Conservation (phyloP, 2,329 filamentous ascomycete genomes). For the Nannizziopsis arthrosporioides region DNA sequence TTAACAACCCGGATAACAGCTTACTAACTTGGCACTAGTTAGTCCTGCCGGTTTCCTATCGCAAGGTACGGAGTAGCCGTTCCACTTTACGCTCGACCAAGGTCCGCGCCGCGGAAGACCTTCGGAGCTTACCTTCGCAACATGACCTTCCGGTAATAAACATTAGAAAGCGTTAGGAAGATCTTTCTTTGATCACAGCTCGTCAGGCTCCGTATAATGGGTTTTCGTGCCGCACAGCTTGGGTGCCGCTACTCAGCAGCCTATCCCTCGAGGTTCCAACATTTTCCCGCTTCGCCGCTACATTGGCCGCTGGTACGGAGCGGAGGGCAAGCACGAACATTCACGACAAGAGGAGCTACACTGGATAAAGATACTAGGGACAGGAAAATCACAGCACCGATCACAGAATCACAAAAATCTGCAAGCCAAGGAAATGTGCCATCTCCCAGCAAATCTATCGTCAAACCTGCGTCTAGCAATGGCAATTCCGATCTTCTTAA, state of each 20-base stretch:
- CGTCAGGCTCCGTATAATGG: slow-evolving; percentile 20
- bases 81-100: not conserved
- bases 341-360: slow-evolving; percentile 20
- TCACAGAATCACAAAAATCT: not conserved
- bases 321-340: slow-evolving; percentile 22
- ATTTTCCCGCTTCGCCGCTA: slow-evolving; percentile 16
- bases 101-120: not conserved
- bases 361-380: slow-evolving; percentile 19
- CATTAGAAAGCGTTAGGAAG: not conserved
- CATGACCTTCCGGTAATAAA: not conserved
- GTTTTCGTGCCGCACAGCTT: slow-evolving; percentile 28
- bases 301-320: slow-evolving; percentile 18
- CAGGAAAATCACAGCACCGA: not conserved
- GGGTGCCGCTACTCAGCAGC: slow-evolving; percentile 25
- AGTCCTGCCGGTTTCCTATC: too few species aligned
- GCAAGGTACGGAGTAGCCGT: not conserved
- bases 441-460: slow-evolving; percentile 13
- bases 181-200: not conserved
- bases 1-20: too few species aligned
- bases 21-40: too few species aligned
- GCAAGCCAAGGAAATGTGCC: not conserved
- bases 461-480: slow-evolving; percentile 20
- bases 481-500: slow-evolving; percentile 49
- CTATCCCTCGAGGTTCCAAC: slow-evolving; percentile 17
- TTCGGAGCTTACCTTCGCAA: not conserved